Conservation (phyloP, 2,329 filamentous ascomycete genomes). For the Calonectria hawksworthii region DNA sequence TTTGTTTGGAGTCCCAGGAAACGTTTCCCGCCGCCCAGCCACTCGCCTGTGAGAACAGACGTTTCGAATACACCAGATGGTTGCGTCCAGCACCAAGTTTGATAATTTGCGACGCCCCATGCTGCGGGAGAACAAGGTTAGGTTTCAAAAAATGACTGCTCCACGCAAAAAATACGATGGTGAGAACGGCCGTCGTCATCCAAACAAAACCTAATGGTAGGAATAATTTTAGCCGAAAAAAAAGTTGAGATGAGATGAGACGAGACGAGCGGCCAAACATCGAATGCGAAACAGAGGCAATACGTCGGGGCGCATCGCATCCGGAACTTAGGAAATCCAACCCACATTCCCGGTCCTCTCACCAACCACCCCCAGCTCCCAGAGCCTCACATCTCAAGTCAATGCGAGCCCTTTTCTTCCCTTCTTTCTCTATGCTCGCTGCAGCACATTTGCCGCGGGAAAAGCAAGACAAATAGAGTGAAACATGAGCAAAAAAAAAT, state of each 20-base stretch:
- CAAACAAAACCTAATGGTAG: neutral
- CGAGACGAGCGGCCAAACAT: neutral
- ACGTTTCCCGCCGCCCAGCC: neutral
- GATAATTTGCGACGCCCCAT: neutral
- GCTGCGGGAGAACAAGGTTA: slow-evolving; percentile 3
- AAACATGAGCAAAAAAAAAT: neutral
- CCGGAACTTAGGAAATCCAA: neutral
- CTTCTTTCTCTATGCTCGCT: neutral
- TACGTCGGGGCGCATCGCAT: neutral
- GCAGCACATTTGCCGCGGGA: neutral
- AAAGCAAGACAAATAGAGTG: neutral
- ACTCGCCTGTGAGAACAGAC: neutral
- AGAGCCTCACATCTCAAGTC: neutral
- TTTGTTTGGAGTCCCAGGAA: neutral
- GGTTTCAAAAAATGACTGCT: neutral
- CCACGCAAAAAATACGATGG: slow-evolving; percentile 4
- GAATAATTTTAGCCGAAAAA: neutral
- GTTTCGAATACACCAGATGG: slow-evolving; percentile 5
- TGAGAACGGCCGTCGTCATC: slow-evolving; percentile 4
- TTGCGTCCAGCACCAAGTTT: neutral
- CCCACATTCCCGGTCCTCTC: neutral
- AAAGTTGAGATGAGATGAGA: neutral
- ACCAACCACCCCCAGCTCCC: neutral
- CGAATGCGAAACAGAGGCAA: slow-evolving; percentile 8
- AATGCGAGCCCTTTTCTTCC: neutral